These are phyloP conservation scores for Cryptococcus sp. DNA, from an alignment of 1,284 basidiomycete genomes.

Conservation along the genomic window DNA sequence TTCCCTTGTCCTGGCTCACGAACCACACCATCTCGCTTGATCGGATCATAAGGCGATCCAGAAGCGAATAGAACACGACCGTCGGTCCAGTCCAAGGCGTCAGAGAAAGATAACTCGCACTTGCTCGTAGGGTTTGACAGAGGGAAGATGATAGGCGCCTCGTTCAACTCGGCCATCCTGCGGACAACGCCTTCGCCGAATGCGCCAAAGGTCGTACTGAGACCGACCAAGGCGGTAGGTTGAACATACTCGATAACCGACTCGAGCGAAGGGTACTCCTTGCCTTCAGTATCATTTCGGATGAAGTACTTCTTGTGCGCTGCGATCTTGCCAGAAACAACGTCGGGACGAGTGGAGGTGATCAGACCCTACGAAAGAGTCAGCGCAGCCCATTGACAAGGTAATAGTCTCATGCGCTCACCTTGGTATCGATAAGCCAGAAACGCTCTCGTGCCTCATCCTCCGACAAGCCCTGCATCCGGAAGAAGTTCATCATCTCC, in stretches of 20 bases:
- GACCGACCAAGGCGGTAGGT: conserved; percentile 87
- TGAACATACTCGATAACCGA: conserved; percentile 83
- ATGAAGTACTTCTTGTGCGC: conserved; percentile 83
- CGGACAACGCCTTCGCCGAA: conserved; percentile 76
- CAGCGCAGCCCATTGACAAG: conserved; percentile 1
- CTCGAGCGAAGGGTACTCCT: conserved; percentile 70
- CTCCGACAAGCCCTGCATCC: conserved; percentile 66
- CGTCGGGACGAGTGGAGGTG: conserved; percentile 63
- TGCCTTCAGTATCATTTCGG: conserved; percentile 72
- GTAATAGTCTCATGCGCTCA: conserved; percentile 17
- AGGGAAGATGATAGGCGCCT: conserved; percentile 84
- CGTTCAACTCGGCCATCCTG: conserved; percentile 80
- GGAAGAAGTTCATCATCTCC: conserved; percentile 88
- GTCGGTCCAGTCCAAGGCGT: conserved; percentile 71
- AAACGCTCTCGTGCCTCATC: conserved; percentile 77
- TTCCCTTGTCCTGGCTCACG: conserved; percentile 81
- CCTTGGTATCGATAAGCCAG: conserved; percentile 77
- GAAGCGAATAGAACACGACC: conserved; percentile 76
- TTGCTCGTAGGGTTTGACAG: conserved; percentile 89
- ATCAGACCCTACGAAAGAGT: conserved; percentile 65
- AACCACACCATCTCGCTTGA: conserved; percentile 61
- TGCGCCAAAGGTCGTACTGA: conserved; percentile 82
- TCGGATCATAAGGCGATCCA: conserved; percentile 79
- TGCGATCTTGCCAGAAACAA: conserved; percentile 64
- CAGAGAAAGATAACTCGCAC: conserved; percentile 71